Evolutionary conservation across 352 stramenopile genomes (phyloP).

Genomic region (Pseudoperonospora humuli): DNA sequence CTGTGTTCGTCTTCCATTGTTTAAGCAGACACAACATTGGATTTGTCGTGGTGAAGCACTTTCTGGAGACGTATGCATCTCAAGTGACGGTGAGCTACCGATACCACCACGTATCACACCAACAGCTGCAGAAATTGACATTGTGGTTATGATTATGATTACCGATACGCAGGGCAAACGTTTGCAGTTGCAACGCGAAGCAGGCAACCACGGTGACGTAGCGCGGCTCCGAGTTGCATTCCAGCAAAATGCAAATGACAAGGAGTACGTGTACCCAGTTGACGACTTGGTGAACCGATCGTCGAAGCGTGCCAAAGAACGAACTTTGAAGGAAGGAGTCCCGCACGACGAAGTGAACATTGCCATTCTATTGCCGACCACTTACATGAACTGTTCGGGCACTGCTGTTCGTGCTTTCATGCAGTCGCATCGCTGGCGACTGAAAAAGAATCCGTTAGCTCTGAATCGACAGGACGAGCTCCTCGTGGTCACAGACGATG

Average conservation of each 20-base stretch:
- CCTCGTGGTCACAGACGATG: constrained; percentile 76
- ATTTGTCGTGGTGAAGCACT: constrained; percentile 51
- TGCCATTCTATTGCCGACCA: constrained; percentile 61
- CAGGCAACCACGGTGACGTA: constrained; percentile 58
- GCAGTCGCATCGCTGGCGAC: constrained; percentile 66
- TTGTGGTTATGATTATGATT: background rate
- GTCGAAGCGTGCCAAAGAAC: constrained; percentile 66
- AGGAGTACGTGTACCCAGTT: constrained; percentile 31
- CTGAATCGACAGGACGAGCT: constrained; percentile 81
- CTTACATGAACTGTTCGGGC: constrained; percentile 84
- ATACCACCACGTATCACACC: background rate
- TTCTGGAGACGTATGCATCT: constrained; percentile 55
- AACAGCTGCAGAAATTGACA: background rate
- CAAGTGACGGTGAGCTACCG: constrained; percentile 46
- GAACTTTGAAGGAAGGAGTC: constrained; percentile 66
- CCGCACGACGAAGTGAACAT: constrained; percentile 69
- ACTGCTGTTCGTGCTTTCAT: constrained; percentile 72
- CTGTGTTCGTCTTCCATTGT: background rate
- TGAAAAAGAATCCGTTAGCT: constrained; percentile 78
- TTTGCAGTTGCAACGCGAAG: constrained; percentile 48
- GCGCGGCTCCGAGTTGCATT: constrained; percentile 48
- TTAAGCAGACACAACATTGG: constrained; percentile 71
- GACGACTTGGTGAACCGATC: constrained; percentile 75
- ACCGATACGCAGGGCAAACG: constrained; percentile 49
- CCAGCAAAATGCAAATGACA: constrained; percentile 40